Evolutionary conservation across 257 asterid genomes (phyloP).

Genomic region (Jacaranda mimosifolia): DNA sequence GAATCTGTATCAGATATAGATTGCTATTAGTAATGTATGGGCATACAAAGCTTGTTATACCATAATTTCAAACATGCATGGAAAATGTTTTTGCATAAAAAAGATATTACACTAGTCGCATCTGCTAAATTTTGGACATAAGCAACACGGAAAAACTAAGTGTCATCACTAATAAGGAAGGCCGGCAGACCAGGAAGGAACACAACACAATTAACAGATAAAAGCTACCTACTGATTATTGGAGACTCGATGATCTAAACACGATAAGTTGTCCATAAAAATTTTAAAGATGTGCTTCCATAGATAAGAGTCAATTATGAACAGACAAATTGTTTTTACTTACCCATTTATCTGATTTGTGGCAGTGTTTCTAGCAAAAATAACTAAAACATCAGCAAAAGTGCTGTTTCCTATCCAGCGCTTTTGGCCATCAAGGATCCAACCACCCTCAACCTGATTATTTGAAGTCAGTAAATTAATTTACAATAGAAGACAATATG

Average conservation of each 20-base stretch:
- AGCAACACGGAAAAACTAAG: constrained; percentile 1
- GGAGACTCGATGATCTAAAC: neutral
- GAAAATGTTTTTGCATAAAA: neutral
- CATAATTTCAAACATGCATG: neutral
- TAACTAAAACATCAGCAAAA: constrained; percentile 84
- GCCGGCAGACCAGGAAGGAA: constrained; percentile 9
- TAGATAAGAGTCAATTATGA: constrained; percentile 4
- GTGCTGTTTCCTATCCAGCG: constrained; percentile 99
- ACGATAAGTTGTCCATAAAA: neutral
- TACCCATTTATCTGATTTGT: constrained; percentile 93
- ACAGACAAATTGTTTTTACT: constrained; percentile 18
- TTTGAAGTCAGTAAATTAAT: constrained; percentile 28
- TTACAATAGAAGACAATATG: neutral
- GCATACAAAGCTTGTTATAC: constrained; percentile 29
- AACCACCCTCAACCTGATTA: constrained; percentile 95
- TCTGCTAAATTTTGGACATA: constrained; percentile 15
- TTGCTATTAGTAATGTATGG: constrained; percentile 27
- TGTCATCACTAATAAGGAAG: constrained; percentile 4
- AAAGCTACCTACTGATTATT: constrained; percentile 1
- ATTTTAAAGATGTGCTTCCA: neutral
- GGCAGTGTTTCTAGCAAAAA: constrained; percentile 81
- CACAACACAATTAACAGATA: neutral
- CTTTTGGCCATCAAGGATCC: constrained; percentile 96
- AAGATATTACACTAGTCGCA: neutral
- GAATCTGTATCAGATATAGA: constrained; percentile 62